Base-by-base conservation (phyloP, 768 basidiomycete species). In the Dioszegia crocea region DNA sequence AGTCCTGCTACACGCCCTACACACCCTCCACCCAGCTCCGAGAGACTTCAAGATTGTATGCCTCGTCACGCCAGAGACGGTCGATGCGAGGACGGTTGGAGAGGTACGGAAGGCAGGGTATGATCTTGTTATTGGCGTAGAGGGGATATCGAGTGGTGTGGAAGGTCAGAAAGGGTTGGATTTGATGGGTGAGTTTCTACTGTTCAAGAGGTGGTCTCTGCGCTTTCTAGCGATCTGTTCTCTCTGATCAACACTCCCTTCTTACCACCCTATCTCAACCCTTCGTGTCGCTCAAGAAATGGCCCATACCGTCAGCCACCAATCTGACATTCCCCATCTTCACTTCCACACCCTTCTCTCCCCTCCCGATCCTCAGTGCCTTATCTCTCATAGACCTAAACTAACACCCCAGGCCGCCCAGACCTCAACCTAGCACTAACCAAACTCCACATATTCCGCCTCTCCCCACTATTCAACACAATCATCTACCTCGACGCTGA, bases 391-490 rank as follows among this genome's bases (percentile, higher is more conserved):
- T 10, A 17, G 2, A 24, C 14, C 19, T 3, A 4, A 56, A 10
- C 45, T 27, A 12, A 46, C 45, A 29, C 31, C 33, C 4, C 76
- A 98, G 94, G 96, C 71, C 92, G 96, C 59, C 89, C 85, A 26
- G 94, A 99, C 80, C 86, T 99, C 59, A 83, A 86, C 73, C 85
- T 88, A 61, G 91, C 93, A 78, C 84, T 98, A 78, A 97, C 96
- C 59, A 99, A 99, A 78, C 80, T 99, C 57, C 96, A 99, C 78
- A 83, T 89, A 64, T 97, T 98, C 75, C 91, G 96, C 61, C 85
- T 99, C 62, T 41, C 55, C 38, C 43, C 69, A 29, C 66, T 74
- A 52, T 77, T 72, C 64, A 65, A 63, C 31, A 74, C 72, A 17
- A 24, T 76, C 40, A 69, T 77, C 55, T 77, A 77, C 58, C 69